Conservation (phyloP, 441 rosid species). For the Metrosideros polymorpha region DNA sequence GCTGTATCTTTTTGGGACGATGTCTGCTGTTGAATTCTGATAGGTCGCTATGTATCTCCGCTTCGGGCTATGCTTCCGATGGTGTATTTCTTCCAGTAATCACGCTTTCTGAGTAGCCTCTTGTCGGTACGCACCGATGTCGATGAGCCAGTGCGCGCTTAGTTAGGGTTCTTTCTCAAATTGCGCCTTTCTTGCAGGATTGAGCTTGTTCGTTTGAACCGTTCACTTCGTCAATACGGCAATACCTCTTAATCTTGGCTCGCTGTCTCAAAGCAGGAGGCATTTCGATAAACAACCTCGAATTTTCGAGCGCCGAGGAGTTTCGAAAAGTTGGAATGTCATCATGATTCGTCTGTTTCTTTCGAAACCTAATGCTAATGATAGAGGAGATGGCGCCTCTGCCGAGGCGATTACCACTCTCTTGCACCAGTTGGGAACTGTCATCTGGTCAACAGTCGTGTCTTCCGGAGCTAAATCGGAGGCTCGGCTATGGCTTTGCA, state of each 20-base stretch:
- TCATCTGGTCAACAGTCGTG: slow-evolving; percentile 42
- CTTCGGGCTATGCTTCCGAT: not conserved
- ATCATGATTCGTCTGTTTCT: slow-evolving; percentile 48
- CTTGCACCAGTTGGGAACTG: slow-evolving; percentile 38
- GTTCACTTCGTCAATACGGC: not conserved
- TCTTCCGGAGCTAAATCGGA: slow-evolving; percentile 56
- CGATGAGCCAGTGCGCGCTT: not conserved
- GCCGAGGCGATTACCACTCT: slow-evolving; percentile 27
- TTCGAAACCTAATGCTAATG: slow-evolving; percentile 28
- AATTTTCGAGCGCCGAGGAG: not conserved
- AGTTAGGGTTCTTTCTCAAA: not conserved
- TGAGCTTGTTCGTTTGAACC: not conserved
- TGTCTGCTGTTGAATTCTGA: not conserved
- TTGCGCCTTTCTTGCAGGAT: not conserved
- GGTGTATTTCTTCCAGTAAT: not conserved
- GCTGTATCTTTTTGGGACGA: not conserved
- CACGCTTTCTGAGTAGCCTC: not conserved
- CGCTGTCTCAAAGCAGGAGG: not conserved
- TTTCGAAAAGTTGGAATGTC: not conserved
- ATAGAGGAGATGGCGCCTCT: slow-evolving; percentile 11
- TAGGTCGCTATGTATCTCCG: not conserved
- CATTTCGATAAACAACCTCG: not conserved
- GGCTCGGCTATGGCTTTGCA: slow-evolving; percentile 79
- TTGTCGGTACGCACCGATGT: not conserved
- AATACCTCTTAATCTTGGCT: not conserved